These are phyloP conservation scores for Starmerella vaccinii DNA, from an alignment of 805 yeast genomes.

Conservation along the genomic window DNA sequence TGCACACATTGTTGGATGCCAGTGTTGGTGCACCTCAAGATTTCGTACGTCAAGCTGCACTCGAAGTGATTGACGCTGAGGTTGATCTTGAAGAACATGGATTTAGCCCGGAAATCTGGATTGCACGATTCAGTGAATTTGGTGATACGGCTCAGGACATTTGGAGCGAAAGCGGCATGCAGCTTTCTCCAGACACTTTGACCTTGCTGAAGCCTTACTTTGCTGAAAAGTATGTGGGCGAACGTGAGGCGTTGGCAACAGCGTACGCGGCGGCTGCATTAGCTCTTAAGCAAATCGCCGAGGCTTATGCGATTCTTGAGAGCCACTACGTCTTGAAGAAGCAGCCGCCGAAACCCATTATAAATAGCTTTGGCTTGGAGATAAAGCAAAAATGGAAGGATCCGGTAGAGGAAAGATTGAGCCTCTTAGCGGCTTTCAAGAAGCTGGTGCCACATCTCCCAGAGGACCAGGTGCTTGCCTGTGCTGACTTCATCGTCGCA, in stretches of 20 bases:
- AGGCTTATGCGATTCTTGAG: slow-evolving; percentile 39
- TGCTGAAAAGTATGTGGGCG: slow-evolving; percentile 35
- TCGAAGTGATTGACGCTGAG: slow-evolving; percentile 81
- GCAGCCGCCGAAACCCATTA: slow-evolving; percentile 27
- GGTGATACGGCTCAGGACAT: slow-evolving; percentile 62
- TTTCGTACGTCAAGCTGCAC: slow-evolving; percentile 66
- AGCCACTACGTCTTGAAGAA: slow-evolving; percentile 49
- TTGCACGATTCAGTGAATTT: slow-evolving; percentile 60
- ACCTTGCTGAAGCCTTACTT: slow-evolving; percentile 41
- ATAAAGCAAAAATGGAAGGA: slow-evolving; percentile 58
- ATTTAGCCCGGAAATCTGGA: slow-evolving; percentile 63
- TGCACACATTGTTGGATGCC: slow-evolving; percentile 47
- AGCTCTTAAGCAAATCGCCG: slow-evolving; percentile 21
- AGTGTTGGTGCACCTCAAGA: slow-evolving; percentile 46
- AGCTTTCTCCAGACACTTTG: slow-evolving; percentile 35
- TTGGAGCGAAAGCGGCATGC: slow-evolving; percentile 69
- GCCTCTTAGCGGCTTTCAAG: slow-evolving; percentile 60
- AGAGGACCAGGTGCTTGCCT: slow-evolving; percentile 15
- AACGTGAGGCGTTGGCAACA: slow-evolving; percentile 62
- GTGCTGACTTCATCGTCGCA: slow-evolving; percentile 37
- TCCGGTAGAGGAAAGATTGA: slow-evolving; percentile 76
- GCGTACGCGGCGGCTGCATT: slow-evolving; percentile 44
- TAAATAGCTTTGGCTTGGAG: slow-evolving; percentile 72
- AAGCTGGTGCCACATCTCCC: slow-evolving; percentile 42
- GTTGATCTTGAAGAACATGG: slow-evolving; percentile 39